Evolutionary conservation across 1,284 basidiomycete genomes (phyloP).

Genomic region (Heterobasidion occidentale): DNA sequence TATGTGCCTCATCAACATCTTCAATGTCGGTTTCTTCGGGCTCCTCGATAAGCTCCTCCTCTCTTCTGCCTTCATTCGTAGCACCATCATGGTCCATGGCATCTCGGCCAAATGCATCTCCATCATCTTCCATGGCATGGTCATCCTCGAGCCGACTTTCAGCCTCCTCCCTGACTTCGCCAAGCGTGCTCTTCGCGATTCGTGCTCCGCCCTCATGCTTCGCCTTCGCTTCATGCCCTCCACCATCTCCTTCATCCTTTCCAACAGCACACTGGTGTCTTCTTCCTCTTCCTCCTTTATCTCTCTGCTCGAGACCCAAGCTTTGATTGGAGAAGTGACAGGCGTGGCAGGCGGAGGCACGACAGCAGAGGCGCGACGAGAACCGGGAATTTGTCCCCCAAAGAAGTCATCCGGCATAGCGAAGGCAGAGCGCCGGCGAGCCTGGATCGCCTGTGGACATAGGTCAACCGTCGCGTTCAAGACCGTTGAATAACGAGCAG

Average conservation of each 20-base stretch:
- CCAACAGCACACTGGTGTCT: slow-evolving; percentile 45
- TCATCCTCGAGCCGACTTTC: slow-evolving; percentile 5
- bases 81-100: neutral
- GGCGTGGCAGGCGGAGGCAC: slow-evolving; percentile 4
- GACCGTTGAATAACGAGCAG: neutral
- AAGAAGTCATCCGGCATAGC: slow-evolving; percentile 44
- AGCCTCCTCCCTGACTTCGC: neutral
- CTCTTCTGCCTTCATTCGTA: neutral
- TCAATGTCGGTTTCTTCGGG: slow-evolving; percentile 2
- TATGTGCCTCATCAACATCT: slow-evolving; percentile 4
- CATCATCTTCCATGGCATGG: neutral
- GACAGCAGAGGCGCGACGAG: slow-evolving; percentile 15
- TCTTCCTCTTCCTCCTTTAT: slow-evolving; percentile 24
- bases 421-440: slow-evolving; percentile 48
- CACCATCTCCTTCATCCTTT: slow-evolving; percentile 55
- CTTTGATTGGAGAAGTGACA: slow-evolving; percentile 14
- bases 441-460: slow-evolving; percentile 43
- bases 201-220: slow-evolving; percentile 26
- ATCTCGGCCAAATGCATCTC: neutral
- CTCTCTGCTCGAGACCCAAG: slow-evolving; percentile 11
- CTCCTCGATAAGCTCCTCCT: slow-evolving; percentile 4
- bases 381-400: slow-evolving; percentile 41
- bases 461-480: neutral
- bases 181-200: slow-evolving; percentile 7
- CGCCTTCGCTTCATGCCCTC: slow-evolving; percentile 50